Evolutionary conservation across 495 filamentous ascomycete genomes (phyloP).

Genomic region (Neurospora terricola): DNA sequence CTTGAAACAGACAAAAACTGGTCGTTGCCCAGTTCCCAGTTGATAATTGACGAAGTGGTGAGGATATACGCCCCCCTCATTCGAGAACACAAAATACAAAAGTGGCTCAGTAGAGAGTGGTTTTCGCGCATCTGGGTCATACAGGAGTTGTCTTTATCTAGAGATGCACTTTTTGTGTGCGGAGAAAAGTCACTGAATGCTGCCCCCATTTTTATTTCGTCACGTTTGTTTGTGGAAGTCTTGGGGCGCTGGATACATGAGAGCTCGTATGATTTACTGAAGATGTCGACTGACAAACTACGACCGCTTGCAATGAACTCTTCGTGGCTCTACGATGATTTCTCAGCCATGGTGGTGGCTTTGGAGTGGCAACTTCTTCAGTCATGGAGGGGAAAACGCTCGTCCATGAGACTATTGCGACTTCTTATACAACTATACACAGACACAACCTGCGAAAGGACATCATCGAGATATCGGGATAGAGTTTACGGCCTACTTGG

Average conservation of each 20-base stretch:
- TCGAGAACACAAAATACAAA: background rate
- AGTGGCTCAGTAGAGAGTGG: background rate
- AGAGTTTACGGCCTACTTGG: background rate
- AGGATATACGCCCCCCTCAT: background rate
- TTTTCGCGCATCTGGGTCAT: background rate
- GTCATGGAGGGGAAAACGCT: background rate
- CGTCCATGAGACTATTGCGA: background rate
- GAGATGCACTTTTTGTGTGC: background rate
- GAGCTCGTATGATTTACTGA: background rate
- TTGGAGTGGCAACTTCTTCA: background rate
- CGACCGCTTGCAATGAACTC: background rate
- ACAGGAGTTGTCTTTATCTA: background rate
- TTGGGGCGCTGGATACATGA: background rate
- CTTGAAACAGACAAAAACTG: background rate
- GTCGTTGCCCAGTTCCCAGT: background rate
- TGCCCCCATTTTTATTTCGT: background rate
- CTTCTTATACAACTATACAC: background rate
- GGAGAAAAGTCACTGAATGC: background rate
- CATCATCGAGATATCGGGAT: background rate
- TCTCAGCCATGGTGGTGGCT: background rate
- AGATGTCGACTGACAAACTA: background rate
- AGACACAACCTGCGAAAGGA: background rate
- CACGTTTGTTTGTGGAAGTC: accelerated
- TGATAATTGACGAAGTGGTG: accelerated
- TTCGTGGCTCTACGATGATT: background rate